These are phyloP conservation scores for Boletus sp. DNA, from an alignment of 768 basidiomycete genomes.

Conservation along the genomic window DNA sequence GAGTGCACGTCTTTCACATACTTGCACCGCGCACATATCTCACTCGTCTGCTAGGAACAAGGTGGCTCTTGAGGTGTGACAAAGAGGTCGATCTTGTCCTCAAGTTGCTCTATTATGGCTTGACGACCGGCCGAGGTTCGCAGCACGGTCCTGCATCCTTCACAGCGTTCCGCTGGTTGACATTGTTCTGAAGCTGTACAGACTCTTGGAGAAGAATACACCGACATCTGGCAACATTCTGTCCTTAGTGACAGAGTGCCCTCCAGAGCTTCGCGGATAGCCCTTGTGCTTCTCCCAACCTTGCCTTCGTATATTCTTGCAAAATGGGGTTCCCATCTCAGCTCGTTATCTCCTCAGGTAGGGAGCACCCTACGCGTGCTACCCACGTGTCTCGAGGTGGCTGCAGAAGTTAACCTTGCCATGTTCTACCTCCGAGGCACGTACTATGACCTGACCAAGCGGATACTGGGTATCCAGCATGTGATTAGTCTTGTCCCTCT, in stretches of 20 bases:
- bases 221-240: conserved; percentile 75
- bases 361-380: conserved; percentile 34
- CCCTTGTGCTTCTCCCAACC: conserved; percentile 62
- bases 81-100: conserved; percentile 71
- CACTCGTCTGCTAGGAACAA: conserved; percentile 53
- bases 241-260: conserved; percentile 39
- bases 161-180: conserved; percentile 3
- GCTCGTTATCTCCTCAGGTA: conserved; percentile 32
- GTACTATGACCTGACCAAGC: conserved; percentile 72
- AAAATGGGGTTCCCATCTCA: conserved; percentile 42
- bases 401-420: conserved; percentile 72
- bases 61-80: conserved; percentile 78
- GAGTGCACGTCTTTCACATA: conserved; percentile 13
- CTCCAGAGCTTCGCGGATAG: conserved; percentile 42
- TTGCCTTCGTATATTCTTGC: conserved; percentile 62
- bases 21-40: conserved; percentile 7
- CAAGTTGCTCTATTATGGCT: conserved; percentile 67
- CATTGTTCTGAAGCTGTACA: conserved; percentile 53
- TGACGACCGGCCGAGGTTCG: conserved; percentile 73
- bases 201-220: conserved; percentile 90
- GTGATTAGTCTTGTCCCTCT: conserved; percentile 36
- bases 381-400: conserved; percentile 52
- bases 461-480: conserved; percentile 65
- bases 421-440: conserved; percentile 75
- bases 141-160: background rate